phyloP scores from a whole-genome alignment of 768 basidiomycete species.

The Leucocoprinus birnbaumii region DNA sequence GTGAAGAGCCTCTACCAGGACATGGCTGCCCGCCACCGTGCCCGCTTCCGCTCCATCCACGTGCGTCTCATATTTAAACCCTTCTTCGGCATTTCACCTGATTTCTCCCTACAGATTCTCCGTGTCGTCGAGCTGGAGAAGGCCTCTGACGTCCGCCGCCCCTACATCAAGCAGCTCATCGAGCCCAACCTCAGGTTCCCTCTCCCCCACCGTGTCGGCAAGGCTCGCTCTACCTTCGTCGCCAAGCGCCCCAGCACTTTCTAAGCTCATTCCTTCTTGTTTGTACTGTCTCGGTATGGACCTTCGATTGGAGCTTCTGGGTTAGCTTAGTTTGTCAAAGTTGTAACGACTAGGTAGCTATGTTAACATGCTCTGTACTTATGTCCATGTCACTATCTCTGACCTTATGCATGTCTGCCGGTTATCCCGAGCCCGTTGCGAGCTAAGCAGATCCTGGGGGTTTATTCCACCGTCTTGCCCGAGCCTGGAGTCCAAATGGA shows the following conservation, averaged over 20 bases:
- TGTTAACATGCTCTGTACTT: background rate
- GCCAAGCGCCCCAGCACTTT: conserved; percentile 79
- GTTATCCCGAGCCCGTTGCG: too few relatives aligned
- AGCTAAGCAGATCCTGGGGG: too few relatives aligned
- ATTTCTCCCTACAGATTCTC: conserved; percentile 68
- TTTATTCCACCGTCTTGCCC: too few relatives aligned
- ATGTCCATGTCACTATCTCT: background rate
- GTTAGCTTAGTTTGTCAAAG: background rate
- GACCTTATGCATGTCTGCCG: too few relatives aligned
- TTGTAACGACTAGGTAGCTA: conserved; percentile 4
- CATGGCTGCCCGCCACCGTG: conserved; percentile 99
- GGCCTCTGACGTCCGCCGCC: conserved; percentile 86
- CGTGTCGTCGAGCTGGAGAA: conserved; percentile 96
- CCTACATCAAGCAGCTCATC: conserved; percentile 97
- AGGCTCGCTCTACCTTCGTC: conserved; percentile 77
- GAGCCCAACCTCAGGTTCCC: conserved; percentile 94
- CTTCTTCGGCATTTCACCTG: too few relatives aligned
- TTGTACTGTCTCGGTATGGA: background rate
- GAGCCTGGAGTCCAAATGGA: too few relatives aligned
- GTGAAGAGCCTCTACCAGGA: conserved; percentile 98
- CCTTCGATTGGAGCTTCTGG: background rate
- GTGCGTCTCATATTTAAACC: too few relatives aligned
- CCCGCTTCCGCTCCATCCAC: conserved; percentile 98
- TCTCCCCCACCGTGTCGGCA: conserved; percentile 84
- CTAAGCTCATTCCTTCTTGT: conserved; percentile 25